These are phyloP conservation scores for Phytophthora citrophthora DNA, from an alignment of 352 stramenopile genomes.

Conservation along the genomic window DNA sequence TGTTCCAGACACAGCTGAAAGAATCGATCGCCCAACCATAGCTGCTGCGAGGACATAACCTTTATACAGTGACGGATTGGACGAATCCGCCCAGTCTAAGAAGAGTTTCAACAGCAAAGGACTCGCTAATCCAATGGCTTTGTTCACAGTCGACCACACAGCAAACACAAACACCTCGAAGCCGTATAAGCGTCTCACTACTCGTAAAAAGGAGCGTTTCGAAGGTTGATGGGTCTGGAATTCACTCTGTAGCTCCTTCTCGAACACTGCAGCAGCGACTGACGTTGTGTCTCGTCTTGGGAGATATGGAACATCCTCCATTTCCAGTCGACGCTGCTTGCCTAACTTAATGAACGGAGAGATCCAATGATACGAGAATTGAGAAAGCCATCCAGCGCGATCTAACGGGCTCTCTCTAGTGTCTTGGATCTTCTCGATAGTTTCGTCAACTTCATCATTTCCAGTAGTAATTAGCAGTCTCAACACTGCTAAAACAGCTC, in stretches of 20 bases:
- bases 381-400: constrained; percentile 55
- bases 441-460: background rate
- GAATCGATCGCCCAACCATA: constrained; percentile 62
- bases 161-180: constrained; percentile 62
- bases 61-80: constrained; percentile 37
- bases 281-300: constrained; percentile 55
- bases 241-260: constrained; percentile 48
- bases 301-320: constrained; percentile 64
- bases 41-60: constrained; percentile 66
- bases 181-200: constrained; percentile 62
- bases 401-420: constrained; percentile 53
- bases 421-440: background rate
- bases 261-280: constrained; percentile 50
- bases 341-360: constrained; percentile 67
- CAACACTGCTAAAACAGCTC: constrained; percentile 16
- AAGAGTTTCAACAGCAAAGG: constrained; percentile 85
- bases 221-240: constrained; percentile 38
- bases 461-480: constrained; percentile 5
- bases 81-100: constrained; percentile 69
- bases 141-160: constrained; percentile 78
- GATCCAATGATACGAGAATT: constrained; percentile 75
- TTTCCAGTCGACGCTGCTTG: constrained; percentile 58
- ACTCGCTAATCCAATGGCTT: constrained; percentile 66
- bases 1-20: constrained; percentile 70
- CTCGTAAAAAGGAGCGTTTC: constrained; percentile 51